Evolutionary conservation across 768 basidiomycete species (phyloP).

Genomic region (Sarcomyxa edulis): DNA sequence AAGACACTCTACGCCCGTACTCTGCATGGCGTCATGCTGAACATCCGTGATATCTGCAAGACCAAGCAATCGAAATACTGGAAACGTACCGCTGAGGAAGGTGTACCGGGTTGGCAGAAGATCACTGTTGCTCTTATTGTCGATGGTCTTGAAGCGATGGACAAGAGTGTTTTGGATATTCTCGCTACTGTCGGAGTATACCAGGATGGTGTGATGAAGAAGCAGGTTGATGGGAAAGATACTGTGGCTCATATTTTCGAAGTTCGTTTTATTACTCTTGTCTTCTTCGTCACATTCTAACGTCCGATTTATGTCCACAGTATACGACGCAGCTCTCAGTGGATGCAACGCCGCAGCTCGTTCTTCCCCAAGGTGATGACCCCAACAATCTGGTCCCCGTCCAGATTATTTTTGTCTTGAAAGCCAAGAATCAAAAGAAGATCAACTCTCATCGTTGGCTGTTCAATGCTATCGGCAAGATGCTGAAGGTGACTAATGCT

Average conservation of each 20-base stretch:
- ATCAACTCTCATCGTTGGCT: constrained; percentile 96
- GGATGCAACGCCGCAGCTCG: constrained; percentile 83
- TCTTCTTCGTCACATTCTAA: not conserved
- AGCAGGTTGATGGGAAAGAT: constrained; percentile 82
- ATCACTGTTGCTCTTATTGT: constrained; percentile 88
- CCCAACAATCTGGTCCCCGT: constrained; percentile 92
- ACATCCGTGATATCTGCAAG: constrained; percentile 96
- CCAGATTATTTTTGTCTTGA: constrained; percentile 85
- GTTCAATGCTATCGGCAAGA: constrained; percentile 88
- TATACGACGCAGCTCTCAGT: constrained; percentile 97
- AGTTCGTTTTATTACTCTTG: constrained; percentile 33
- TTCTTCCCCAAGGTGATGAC: constrained; percentile 86
- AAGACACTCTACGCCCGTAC: constrained; percentile 80
- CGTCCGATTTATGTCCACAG: constrained; percentile 30
- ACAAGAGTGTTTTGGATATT: constrained; percentile 89
- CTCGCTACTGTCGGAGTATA: constrained; percentile 89
- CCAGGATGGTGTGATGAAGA: constrained; percentile 95
- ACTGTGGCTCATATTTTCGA: constrained; percentile 95
- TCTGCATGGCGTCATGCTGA: constrained; percentile 92
- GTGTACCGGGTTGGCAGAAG: constrained; percentile 84
- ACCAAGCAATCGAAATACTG: constrained; percentile 93
- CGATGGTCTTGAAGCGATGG: constrained; percentile 92
- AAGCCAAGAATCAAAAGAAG: constrained; percentile 94
- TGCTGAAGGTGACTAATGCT: constrained; percentile 52
- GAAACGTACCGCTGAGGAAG: constrained; percentile 78